A percentile compares a stretch with the other conserved stretches of the same genome.
phyloP scores from a whole-genome alignment of 1,139 yeast species.

The Diutina ranongensis region DNA sequence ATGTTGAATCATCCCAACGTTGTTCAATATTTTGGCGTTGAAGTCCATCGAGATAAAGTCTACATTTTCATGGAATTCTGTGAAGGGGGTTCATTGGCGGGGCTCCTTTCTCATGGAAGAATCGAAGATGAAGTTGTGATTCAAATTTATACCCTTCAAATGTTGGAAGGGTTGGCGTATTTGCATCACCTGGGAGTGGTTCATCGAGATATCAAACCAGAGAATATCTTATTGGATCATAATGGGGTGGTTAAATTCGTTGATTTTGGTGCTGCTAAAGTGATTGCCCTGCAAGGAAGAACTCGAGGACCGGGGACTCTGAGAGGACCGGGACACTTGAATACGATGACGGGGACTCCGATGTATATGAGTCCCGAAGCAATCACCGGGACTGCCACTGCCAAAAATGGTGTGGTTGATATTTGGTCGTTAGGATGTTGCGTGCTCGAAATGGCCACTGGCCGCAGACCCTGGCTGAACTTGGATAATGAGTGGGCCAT shows the following conservation, averaged over 20 bases:
- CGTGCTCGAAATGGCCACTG: conserved; percentile 74
- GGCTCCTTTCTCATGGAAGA: conserved; percentile 70
- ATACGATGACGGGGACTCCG: conserved; percentile 86
- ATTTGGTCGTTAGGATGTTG: conserved; percentile 82
- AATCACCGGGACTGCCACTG: conserved; percentile 64
- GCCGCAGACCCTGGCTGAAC: conserved; percentile 81
- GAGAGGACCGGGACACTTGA: conserved; percentile 17
- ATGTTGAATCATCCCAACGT: conserved; percentile 93
- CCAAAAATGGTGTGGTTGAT: conserved; percentile 66
- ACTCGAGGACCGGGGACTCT: conserved; percentile 16
- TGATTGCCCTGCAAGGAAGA: conserved; percentile 63
- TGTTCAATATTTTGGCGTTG: conserved; percentile 94
- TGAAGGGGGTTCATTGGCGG: conserved; percentile 89
- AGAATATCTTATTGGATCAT: conserved; percentile 80
- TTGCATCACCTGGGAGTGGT: conserved; percentile 93
- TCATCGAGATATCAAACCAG: conserved; percentile 95
- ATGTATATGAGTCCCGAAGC: conserved; percentile 99
- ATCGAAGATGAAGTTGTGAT: conserved; percentile 92
- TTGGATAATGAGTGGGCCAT: conserved; percentile 97
- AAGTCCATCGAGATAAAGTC: conserved; percentile 91
- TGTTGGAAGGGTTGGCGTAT: conserved; percentile 92
- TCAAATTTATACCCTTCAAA: conserved; percentile 81
- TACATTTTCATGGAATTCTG: conserved; percentile 97
- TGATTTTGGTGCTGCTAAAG: conserved; percentile 97
- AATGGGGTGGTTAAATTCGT: conserved; percentile 91